Evolutionary conservation across 768 basidiomycete species (phyloP), one percentile per base, ranked within the genome.

Genomic region (Goffeauzyma gilvescens): DNA sequence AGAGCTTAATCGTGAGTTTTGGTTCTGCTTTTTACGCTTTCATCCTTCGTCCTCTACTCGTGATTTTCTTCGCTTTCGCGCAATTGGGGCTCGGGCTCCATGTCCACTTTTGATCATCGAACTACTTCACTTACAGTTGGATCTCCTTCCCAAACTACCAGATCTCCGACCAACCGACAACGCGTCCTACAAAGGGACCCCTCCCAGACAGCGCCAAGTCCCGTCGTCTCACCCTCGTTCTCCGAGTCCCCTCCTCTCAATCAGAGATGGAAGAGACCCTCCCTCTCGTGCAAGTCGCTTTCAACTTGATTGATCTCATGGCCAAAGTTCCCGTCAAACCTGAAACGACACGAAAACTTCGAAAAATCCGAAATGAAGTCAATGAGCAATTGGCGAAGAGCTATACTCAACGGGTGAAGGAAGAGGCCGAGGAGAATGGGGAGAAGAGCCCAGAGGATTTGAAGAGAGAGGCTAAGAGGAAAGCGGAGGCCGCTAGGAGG

Each of bases 131-230:
- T n/a, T n/a, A n/a, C n/a, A n/a, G n/a, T n/a, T n/a, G n/a, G n/a
- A n/a, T n/a, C n/a, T n/a, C n/a, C n/a, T n/a, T n/a, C n/a, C n/a
- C n/a, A n/a, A 25, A 3, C 12, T n/a, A n/a, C 2, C 21, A 60
- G 58, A 72, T 86, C 41, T 84, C 86, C 20, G 87, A 93, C 67
- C 81, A 85, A 55, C 82, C 86, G 6, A 69, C 76, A 40, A 69
- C 70, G 18, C 75, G 80, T 42, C 87, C 87, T 1, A 46, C 55
- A 1, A 49, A 50, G 23, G 58, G 65, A 2, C 71, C 75, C 1
- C 45, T 76, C 32, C 55, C 71, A 4, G 60, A 73, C 28, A 62
- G 68, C 36, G 62, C 73, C 32, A 71, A 72, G 47, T 69, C 75
- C 53, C 81, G 84, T 55, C 82, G 79, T 52, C 69, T 90, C 55